Conservation (phyloP, 495 filamentous ascomycete species). For the Daldinia loculata region DNA sequence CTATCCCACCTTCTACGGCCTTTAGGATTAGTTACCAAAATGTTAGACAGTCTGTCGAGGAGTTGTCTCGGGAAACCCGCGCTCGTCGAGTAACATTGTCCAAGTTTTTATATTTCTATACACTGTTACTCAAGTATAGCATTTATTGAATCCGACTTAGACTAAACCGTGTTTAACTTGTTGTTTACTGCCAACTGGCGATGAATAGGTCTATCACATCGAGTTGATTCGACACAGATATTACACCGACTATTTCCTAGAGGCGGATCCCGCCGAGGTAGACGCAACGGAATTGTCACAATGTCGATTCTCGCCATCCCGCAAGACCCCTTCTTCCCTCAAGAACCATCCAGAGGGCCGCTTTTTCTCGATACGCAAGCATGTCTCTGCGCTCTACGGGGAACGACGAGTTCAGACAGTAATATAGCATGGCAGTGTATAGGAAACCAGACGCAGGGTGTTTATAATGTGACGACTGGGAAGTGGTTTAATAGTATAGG, state of each 20-base stretch:
- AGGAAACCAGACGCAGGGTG: conserved; percentile 46
- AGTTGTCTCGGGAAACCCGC: conserved; percentile 6
- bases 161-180: background rate
- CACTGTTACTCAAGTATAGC: background rate
- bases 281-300: background rate
- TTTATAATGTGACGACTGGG: conserved; percentile 44
- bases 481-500: conserved; percentile 52
- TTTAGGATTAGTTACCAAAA: conserved; percentile 12
- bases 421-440: conserved; percentile 50
- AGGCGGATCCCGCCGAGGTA: background rate
- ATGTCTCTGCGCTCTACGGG: conserved; percentile 51
- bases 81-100: background rate
- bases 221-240: background rate
- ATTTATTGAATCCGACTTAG: background rate
- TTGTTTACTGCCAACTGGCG: background rate
- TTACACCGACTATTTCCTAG: background rate
- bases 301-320: conserved; percentile 18
- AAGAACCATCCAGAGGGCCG: conserved; percentile 40
- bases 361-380: conserved; percentile 52
- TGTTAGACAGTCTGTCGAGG: background rate
- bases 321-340: conserved; percentile 49
- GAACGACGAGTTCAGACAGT: conserved; percentile 1
- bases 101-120: background rate
- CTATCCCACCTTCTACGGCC: background rate
- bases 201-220: background rate